Evolutionary conservation across 1,284 basidiomycete genomes (phyloP), one percentile per base, ranked within the genome.

Genomic region (Papiliotrema fonsecae): DNA sequence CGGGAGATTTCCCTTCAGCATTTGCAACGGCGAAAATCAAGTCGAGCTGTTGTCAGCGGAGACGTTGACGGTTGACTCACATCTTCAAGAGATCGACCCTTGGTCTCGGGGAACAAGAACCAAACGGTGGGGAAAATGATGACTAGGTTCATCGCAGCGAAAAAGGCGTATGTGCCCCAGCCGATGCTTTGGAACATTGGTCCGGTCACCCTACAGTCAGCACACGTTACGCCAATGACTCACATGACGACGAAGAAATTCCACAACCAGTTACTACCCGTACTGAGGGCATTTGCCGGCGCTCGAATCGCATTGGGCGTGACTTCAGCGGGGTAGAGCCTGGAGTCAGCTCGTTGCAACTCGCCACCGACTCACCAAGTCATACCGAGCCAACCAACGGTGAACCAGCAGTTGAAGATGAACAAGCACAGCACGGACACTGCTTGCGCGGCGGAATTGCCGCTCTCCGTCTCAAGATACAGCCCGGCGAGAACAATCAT

Each of bases 251-350:
- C 49, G 42, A 52, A 50, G 37, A 59, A 60, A 49, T 61, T 65
- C 48, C 60, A 64, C 22, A 64, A 38, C 74, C 75, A 75, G 57
- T 70, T 85, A 14, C 22, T 36, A 18, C 82, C 82, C 1, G 84
- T 82, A 57, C 80, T 76, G 32, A 85, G 72, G 4, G 83, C 84
- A 54, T 85, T 85, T 6, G 83, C 82, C 0, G 82, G 81, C 3
- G 81, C 81, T 49, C 83, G 77, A 54, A 84, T 82, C 21, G 79
- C 76, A 25, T 84, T 64, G 19, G 60, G 59, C 5, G 63, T 65
- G 25, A 65, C 50, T 47, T 70, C 66, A 21, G 66, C 64, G n/a
- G 67, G 65, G 44, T 65, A 67, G 9, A 70, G 55, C 49, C 49
- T 50, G 34, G 18, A 6, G 27, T 44, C 21, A 45, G 30, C 16